A percentile compares a stretch with the other conserved stretches of the same genome.
Conservation (phyloP, 2,329 filamentous ascomycete species). For the Neofusicoccum laricinum region DNA sequence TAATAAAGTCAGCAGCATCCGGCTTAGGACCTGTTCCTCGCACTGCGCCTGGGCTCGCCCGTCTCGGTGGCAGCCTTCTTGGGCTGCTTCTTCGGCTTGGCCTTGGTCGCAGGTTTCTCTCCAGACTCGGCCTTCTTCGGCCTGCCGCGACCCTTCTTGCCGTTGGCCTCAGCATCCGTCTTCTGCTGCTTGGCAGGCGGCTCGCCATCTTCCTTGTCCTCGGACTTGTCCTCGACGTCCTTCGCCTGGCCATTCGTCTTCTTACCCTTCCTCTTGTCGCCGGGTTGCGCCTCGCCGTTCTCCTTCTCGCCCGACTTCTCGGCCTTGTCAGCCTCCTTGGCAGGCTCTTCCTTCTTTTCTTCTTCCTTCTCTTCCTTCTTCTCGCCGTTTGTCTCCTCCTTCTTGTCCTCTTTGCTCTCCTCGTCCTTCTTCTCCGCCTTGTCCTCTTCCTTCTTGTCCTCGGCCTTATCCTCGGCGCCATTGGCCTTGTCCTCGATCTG, state of each 20-base stretch:
- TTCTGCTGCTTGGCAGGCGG: slow-evolving; percentile 32
- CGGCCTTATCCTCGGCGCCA: slow-evolving; percentile 25
- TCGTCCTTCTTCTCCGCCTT: slow-evolving; percentile 37
- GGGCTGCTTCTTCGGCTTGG: slow-evolving; percentile 40
- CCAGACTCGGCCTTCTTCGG: slow-evolving; percentile 35
- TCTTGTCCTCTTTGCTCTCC: slow-evolving; percentile 28
- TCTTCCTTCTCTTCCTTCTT: slow-evolving; percentile 26
- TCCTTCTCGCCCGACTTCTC: slow-evolving; percentile 25
- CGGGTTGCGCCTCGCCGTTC: slow-evolving; percentile 30
- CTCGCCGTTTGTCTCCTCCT: slow-evolving; percentile 23
- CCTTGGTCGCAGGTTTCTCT: slow-evolving; percentile 29
- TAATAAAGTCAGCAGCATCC: neutral
- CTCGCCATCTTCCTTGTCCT: slow-evolving; percentile 22
- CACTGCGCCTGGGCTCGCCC: slow-evolving; percentile 47
- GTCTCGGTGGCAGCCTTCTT: slow-evolving; percentile 50
- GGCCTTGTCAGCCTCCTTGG: slow-evolving; percentile 33
- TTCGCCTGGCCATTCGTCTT: slow-evolving; percentile 27
- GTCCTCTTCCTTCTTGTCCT: slow-evolving; percentile 25
- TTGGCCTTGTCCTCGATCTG: slow-evolving; percentile 50
- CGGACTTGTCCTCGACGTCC: slow-evolving; percentile 21
- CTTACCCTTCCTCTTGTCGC: slow-evolving; percentile 33
- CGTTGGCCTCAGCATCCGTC: slow-evolving; percentile 32
- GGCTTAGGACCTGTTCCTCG: slow-evolving; percentile 32
- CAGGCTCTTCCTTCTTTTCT: slow-evolving; percentile 26
- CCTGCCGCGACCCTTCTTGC: slow-evolving; percentile 19